These are phyloP conservation scores for Trichoderma asperellum DNA, from an alignment of 2,329 filamentous ascomycete genomes.

Conservation along the genomic window DNA sequence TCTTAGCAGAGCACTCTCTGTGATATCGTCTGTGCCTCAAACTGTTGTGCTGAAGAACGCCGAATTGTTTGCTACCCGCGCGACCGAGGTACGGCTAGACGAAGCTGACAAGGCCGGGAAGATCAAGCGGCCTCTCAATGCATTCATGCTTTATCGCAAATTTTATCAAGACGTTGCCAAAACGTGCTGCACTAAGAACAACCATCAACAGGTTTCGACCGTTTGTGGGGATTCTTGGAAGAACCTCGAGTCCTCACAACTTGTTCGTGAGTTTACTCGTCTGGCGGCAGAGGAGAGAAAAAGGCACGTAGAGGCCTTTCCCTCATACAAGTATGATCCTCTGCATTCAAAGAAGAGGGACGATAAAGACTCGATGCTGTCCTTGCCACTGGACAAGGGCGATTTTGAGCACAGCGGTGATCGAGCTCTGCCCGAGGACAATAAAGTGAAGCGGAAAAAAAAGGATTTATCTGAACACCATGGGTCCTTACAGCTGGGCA, in stretches of 20 bases:
- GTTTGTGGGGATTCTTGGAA: conserved; percentile 85
- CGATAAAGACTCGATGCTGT: neutral
- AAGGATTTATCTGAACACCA: neutral
- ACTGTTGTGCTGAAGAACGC: conserved; percentile 75
- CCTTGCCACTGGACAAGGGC: conserved; percentile 39
- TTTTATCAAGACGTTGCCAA: conserved; percentile 89
- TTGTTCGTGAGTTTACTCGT: conserved; percentile 76
- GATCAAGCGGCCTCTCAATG: conserved; percentile 93
- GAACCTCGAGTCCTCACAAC: conserved; percentile 70
- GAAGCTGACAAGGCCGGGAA: conserved; percentile 74
- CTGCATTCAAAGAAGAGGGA: conserved; percentile 61
- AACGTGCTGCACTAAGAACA: conserved; percentile 78
- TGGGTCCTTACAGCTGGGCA: neutral
- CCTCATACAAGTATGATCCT: conserved; percentile 92
- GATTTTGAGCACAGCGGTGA: conserved; percentile 47
- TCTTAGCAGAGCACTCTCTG: conserved; percentile 64
- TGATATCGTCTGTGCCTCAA: conserved; percentile 66
- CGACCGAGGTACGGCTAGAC: conserved; percentile 64
- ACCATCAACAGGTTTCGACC: conserved; percentile 89
- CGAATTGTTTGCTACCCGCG: conserved; percentile 74
- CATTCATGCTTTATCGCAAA: conserved; percentile 96
- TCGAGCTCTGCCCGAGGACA: neutral
- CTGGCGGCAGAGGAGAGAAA: conserved; percentile 79
- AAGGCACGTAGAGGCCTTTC: conserved; percentile 84
- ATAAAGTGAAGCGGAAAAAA: neutral